Percentiles rank a stretch among this genome's conserved stretches.
phyloP scores from a whole-genome alignment of 306 rosid species.

The Heteromeles arbutifolia region DNA sequence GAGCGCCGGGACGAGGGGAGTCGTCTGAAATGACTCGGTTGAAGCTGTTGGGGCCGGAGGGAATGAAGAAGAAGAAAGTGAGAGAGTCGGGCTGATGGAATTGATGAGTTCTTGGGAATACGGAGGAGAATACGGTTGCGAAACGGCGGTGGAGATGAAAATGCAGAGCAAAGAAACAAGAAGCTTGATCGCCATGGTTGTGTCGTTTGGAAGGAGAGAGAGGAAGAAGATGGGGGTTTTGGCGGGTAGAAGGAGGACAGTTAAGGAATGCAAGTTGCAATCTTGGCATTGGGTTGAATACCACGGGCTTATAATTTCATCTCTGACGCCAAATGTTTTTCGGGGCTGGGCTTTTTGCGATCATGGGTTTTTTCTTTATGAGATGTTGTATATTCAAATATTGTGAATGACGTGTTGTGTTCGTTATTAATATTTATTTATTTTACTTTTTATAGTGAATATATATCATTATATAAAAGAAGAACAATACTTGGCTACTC shows the following conservation, averaged over 20 bases:
- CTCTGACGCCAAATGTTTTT: background rate
- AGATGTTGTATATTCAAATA: too few species aligned
- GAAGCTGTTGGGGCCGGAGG: background rate
- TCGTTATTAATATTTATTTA: too few species aligned
- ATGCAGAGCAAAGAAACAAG: conserved; percentile 8
- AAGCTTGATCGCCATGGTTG: conserved; percentile 21
- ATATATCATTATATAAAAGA: too few species aligned
- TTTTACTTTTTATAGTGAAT: too few species aligned
- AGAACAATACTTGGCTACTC: too few species aligned
- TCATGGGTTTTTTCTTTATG: too few species aligned
- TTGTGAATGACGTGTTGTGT: too few species aligned
- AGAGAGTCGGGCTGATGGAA: background rate
- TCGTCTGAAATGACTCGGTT: background rate
- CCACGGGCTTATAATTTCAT: background rate
- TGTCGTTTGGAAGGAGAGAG: conserved; percentile 1
- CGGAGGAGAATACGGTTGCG: conserved; percentile 18
- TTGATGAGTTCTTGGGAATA: conserved; percentile 2
- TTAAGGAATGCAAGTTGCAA: background rate
- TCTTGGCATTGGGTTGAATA: background rate
- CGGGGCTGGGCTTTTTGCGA: background rate
- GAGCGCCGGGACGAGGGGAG: conserved; percentile 53
- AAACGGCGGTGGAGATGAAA: conserved; percentile 8
- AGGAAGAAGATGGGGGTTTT: conserved; percentile 4
- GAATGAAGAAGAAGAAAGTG: conserved; percentile 24
- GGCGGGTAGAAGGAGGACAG: conserved; percentile 32